Evolutionary conservation across 331 rosid species (phyloP), one percentile per base, ranked within the genome.

Genomic region (Erythrophleum ivorense): DNA sequence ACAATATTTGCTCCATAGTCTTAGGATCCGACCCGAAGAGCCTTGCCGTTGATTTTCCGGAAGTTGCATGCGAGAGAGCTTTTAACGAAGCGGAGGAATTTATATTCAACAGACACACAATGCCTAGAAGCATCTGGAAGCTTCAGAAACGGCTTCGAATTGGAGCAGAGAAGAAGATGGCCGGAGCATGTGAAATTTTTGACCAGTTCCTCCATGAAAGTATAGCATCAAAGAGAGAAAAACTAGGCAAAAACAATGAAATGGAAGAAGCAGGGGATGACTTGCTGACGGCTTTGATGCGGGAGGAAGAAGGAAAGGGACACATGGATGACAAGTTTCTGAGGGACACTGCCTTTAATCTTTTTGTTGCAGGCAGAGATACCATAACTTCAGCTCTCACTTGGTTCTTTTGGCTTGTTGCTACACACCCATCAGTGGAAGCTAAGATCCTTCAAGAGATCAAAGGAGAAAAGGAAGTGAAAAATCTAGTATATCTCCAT

Each of bases 1-100:
- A 91, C 29, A 57, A 24, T 3, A 65, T 85, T 4, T 71, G 89
- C 76, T 38, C 59, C 12, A 3, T 80, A 36, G 46, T 86, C 15
- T 79, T 87, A 9, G 90, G 89, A 33, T 38, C 9, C 24, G 52
- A 40, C 34, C 73, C 73, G 1, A 67, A 41, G 3, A 7, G 52
- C 73, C 29, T 67, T 1, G 73, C 73, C 34, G 0, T 67, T 19
- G 73, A 41, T 9, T 67, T 67, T 16, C 73, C 73, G 7, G 16
- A 67, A 9, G 13, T 67, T n/a, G 52, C 24, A 67, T 18, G 33
- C 16, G 33, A 67, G 33, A 41, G 24, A 43, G 73, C 73, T n/a
- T 67, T 41, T 1, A 67, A 40, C n/a, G 24, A n/a, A n/a, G 15
- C 18, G 1, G 73, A 41, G 52, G 73, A 67, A 34, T 41, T 67